A percentile compares a stretch with the other conserved stretches of the same genome.
Conservation (phyloP, 108 stramenopile species). For the Poteriospumella lacustris region DNA sequence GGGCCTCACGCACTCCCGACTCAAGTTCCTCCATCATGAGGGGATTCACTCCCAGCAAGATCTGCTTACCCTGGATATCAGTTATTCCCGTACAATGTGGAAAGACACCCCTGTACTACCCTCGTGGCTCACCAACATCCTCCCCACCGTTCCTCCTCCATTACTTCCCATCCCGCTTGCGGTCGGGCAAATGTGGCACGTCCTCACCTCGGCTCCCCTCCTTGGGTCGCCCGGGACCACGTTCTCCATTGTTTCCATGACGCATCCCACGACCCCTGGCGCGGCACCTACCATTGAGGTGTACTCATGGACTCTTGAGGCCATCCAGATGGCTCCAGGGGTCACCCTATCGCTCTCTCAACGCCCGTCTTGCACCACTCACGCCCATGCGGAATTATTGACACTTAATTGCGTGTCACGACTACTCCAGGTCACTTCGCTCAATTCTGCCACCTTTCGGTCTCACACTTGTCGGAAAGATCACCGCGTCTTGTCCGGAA, state of each 20-base stretch:
- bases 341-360: background rate
- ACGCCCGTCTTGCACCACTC: background rate
- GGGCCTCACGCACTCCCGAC: background rate
- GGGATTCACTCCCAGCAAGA: background rate
- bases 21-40: background rate
- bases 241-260: background rate
- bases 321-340: background rate
- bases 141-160: background rate
- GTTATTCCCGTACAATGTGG: background rate
- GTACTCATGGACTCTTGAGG: background rate
- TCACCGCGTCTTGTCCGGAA: background rate
- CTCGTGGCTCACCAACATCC: background rate
- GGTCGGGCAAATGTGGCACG: background rate
- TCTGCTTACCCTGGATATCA: background rate
- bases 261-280: background rate
- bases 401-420: background rate
- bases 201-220: background rate
- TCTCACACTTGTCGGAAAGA: background rate
- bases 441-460: background rate
- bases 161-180: background rate
- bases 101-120: background rate
- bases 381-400: background rate
- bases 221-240: background rate
- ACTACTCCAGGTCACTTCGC: background rate
- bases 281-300: background rate